Conservation (phyloP, 2,329 filamentous ascomycete genomes). For the Penicillium sp. region DNA sequence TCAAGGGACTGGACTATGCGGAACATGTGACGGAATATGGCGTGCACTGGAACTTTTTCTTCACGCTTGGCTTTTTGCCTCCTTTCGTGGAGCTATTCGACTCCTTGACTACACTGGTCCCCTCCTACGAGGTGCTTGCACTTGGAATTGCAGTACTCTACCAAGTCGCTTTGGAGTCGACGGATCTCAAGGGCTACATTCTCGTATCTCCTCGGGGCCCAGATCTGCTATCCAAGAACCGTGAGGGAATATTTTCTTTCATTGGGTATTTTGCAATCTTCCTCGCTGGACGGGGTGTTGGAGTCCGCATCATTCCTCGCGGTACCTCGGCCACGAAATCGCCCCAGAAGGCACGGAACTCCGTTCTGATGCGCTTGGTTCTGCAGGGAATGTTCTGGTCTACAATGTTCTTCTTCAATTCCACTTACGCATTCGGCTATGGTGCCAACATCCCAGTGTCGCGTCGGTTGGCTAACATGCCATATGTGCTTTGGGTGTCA, state of each 20-base stretch:
- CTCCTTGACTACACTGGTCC: conserved; percentile 58
- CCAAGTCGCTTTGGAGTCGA: conserved; percentile 66
- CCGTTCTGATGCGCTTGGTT: conserved; percentile 56
- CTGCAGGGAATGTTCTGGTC: conserved; percentile 61
- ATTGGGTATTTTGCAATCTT: conserved; percentile 91
- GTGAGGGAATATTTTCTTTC: conserved; percentile 93
- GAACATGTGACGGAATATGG: conserved; percentile 97
- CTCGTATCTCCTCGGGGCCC: conserved; percentile 66
- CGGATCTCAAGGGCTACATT: conserved; percentile 70
- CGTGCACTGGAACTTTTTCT: conserved; percentile 99
- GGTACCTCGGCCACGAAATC: conserved; percentile 41
- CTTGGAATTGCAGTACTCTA: conserved; percentile 61
- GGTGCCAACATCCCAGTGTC: conserved; percentile 62
- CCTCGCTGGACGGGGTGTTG: conserved; percentile 74
- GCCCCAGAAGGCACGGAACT: conserved; percentile 41
- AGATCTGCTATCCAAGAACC: conserved; percentile 75
- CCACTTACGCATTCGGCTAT: conserved; percentile 60
- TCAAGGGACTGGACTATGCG: conserved; percentile 90
- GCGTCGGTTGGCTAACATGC: conserved; percentile 79
- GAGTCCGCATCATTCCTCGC: conserved; percentile 67
- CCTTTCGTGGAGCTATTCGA: conserved; percentile 82
- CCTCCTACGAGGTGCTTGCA: conserved; percentile 68
- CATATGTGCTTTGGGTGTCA: conserved; percentile 87
- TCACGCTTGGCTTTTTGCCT: conserved; percentile 79
- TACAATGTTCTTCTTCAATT: conserved; percentile 59